phyloP scores from a whole-genome alignment of 441 rosid genomes.

The Mallotus repandus region DNA sequence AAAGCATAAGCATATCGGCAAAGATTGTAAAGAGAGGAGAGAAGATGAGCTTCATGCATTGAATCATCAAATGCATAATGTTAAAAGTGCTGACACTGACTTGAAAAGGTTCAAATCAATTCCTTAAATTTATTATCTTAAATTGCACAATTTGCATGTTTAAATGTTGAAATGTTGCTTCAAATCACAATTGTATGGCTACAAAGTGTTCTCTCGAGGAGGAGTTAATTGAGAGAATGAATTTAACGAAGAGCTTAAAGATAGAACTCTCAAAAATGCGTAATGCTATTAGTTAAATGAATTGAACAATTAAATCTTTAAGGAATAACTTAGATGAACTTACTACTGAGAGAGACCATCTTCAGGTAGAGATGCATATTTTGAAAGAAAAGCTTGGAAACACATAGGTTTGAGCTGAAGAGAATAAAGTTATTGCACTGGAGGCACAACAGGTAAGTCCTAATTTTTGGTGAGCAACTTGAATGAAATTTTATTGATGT shows the following conservation, averaged over 20 bases:
- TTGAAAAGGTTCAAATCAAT: conserved; percentile 55
- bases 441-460: conserved; percentile 72
- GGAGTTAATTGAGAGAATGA: conserved; percentile 55
- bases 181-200: conserved; percentile 24
- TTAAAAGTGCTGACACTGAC: conserved; percentile 59
- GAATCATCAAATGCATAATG: conserved; percentile 72
- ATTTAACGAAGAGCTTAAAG: conserved; percentile 69
- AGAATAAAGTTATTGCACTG: conserved; percentile 57
- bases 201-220: conserved; percentile 55
- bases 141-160: neutral
- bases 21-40: conserved; percentile 86
- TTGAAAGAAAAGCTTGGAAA: conserved; percentile 62
- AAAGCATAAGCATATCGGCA: conserved; percentile 95
- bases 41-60: conserved; percentile 77
- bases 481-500: neutral
- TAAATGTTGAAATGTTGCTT: conserved; percentile 18
- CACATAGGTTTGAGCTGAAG: conserved; percentile 60
- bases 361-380: conserved; percentile 52
- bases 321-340: conserved; percentile 50
- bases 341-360: conserved; percentile 59
- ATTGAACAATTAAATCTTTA: conserved; percentile 54
- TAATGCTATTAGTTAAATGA: conserved; percentile 59
- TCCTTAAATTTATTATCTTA: conserved; percentile 15
- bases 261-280: conserved; percentile 65
- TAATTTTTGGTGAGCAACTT: conserved; percentile 17